phyloP scores from a whole-genome alignment of 257 asterid species.

The Jacaranda mimosifolia region DNA sequence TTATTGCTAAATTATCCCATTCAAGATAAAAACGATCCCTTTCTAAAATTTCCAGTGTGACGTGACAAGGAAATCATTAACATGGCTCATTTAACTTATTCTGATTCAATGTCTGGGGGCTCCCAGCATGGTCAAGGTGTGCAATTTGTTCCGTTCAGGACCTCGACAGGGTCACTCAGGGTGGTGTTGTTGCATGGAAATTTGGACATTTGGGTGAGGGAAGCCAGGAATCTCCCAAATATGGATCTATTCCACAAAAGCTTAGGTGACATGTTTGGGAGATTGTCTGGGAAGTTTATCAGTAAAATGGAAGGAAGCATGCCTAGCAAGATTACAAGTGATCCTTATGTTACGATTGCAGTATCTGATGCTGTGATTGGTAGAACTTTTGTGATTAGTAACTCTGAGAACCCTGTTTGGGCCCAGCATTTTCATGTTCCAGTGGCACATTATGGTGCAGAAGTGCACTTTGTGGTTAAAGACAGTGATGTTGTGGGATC shows the following conservation, averaged over 20 bases:
- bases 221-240: slow-evolving; percentile 78
- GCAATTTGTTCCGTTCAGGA: slow-evolving; percentile 68
- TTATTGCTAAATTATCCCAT: slow-evolving; percentile 2
- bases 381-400: slow-evolving; percentile 74
- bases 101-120: slow-evolving; percentile 64
- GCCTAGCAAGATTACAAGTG: slow-evolving; percentile 68
- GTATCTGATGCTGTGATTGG: slow-evolving; percentile 78
- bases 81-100: slow-evolving; percentile 69
- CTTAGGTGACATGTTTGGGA: slow-evolving; percentile 66
- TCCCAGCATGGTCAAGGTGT: slow-evolving; percentile 76
- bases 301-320: slow-evolving; percentile 54
- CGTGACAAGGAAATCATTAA: not conserved
- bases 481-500: slow-evolving; percentile 88
- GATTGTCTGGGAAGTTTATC: slow-evolving; percentile 50
- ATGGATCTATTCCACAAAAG: slow-evolving; percentile 81
- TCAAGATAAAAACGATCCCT: not conserved
- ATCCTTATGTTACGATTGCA: slow-evolving; percentile 79
- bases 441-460: slow-evolving; percentile 79
- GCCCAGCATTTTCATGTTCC: slow-evolving; percentile 85
- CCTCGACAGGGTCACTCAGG: slow-evolving; percentile 65
- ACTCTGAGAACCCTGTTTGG: slow-evolving; percentile 80
- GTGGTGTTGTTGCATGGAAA: slow-evolving; percentile 79
- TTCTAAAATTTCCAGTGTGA: not conserved
- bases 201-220: slow-evolving; percentile 80
- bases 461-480: slow-evolving; percentile 83